phyloP scores from a whole-genome alignment of 2,329 filamentous ascomycete genomes.

The Coleophoma eucalyptorum region DNA sequence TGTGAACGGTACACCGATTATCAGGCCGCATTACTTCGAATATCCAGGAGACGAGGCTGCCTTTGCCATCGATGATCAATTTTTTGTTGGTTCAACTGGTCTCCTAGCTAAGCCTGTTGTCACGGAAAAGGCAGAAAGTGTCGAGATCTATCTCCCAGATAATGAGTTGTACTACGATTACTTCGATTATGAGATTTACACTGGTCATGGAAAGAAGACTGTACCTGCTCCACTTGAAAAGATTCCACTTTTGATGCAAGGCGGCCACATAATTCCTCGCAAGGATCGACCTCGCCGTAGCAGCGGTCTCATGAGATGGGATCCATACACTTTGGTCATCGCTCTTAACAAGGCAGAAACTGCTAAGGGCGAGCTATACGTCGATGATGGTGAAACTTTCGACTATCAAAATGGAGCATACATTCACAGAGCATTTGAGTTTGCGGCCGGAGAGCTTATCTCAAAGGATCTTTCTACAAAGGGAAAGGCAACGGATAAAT shows the following conservation, averaged over 20 bases:
- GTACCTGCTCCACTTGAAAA: slow-evolving; percentile 78
- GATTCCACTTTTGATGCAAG: slow-evolving; percentile 87
- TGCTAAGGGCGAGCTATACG: slow-evolving; percentile 80
- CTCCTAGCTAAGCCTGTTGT: slow-evolving; percentile 91
- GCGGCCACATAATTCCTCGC: slow-evolving; percentile 86
- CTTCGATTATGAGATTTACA: slow-evolving; percentile 76
- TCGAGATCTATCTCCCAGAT: slow-evolving; percentile 84
- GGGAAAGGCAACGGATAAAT: slow-evolving; percentile 64
- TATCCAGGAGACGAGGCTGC: slow-evolving; percentile 82
- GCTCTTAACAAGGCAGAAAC: slow-evolving; percentile 63
- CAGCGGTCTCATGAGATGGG: slow-evolving; percentile 84
- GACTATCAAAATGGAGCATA: slow-evolving; percentile 83
- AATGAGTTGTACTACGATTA: slow-evolving; percentile 93
- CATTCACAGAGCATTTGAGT: slow-evolving; percentile 78
- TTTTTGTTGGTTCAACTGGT: slow-evolving; percentile 85
- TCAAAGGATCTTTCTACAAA: slow-evolving; percentile 61
- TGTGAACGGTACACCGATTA: slow-evolving; percentile 77
- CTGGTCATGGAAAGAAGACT: slow-evolving; percentile 64
- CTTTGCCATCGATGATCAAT: slow-evolving; percentile 88
- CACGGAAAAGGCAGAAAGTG: slow-evolving; percentile 66
- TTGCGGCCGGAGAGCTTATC: slow-evolving; percentile 55
- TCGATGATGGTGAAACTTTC: slow-evolving; percentile 92
- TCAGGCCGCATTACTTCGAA: slow-evolving; percentile 90
- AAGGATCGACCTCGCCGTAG: slow-evolving; percentile 86
- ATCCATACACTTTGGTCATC: slow-evolving; percentile 90